phyloP scores from a whole-genome alignment of 1,284 basidiomycete species.

The Moesziomyces sp. region DNA sequence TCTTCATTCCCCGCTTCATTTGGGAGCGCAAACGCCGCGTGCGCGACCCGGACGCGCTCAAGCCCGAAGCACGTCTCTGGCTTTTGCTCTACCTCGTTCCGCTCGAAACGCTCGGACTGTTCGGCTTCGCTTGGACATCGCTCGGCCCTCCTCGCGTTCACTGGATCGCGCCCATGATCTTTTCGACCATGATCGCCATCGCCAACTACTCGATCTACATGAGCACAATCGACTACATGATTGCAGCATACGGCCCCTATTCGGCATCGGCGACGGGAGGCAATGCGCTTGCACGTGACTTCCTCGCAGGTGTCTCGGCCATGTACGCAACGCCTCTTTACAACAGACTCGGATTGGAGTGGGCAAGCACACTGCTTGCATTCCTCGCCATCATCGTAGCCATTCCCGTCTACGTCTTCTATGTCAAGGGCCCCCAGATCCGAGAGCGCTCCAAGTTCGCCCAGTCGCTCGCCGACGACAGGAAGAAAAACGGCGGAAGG shows the following conservation, averaged over 20 bases:
- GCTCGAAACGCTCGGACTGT: slow-evolving; percentile 68
- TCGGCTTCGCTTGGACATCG: slow-evolving; percentile 70
- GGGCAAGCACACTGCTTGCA: slow-evolving; percentile 68
- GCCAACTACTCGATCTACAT: slow-evolving; percentile 67
- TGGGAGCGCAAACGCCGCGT: slow-evolving; percentile 58
- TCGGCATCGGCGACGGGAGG: slow-evolving; percentile 68
- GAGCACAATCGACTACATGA: slow-evolving; percentile 69
- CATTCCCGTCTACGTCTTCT: slow-evolving; percentile 70
- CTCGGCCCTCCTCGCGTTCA: slow-evolving; percentile 67
- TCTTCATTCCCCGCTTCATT: slow-evolving; percentile 67
- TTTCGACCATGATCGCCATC: slow-evolving; percentile 68
- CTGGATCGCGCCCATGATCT: slow-evolving; percentile 70
- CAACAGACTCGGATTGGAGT: slow-evolving; percentile 65
- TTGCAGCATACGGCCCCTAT: slow-evolving; percentile 69
- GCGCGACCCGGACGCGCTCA: slow-evolving; percentile 55
- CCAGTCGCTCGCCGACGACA: slow-evolving; percentile 65
- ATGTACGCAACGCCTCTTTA: slow-evolving; percentile 69
- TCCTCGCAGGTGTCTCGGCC: slow-evolving; percentile 69
- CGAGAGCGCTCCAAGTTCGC: slow-evolving; percentile 69
- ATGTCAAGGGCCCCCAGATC: slow-evolving; percentile 68
- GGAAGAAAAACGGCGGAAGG: slow-evolving; percentile 55
- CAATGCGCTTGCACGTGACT: slow-evolving; percentile 64
- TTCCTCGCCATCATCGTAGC: slow-evolving; percentile 68
- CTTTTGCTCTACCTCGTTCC: slow-evolving; percentile 68
- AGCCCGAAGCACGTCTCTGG: slow-evolving; percentile 68